phyloP scores from a whole-genome alignment of 371 early-diverging fungal genomes.

The Mucor plumbeus region DNA sequence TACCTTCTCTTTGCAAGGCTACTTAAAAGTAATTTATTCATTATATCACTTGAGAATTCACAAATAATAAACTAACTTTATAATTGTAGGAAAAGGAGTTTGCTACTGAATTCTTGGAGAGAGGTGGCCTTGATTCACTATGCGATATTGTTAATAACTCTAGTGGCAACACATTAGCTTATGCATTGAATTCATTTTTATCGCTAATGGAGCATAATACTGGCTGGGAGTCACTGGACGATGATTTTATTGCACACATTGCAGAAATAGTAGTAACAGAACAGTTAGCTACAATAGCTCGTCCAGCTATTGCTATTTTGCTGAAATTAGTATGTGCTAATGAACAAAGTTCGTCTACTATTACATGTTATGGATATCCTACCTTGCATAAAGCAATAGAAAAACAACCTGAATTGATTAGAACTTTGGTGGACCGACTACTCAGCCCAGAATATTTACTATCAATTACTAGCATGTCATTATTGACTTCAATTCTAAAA shows the following conservation, averaged over 20 bases:
- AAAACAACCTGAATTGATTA: constrained; percentile 57
- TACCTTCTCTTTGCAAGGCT: constrained; percentile 70
- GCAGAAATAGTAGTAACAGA: constrained; percentile 67
- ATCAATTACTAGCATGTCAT: constrained; percentile 67
- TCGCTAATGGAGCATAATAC: constrained; percentile 73
- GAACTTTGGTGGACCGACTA: constrained; percentile 65
- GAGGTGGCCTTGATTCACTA: constrained; percentile 66
- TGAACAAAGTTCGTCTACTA: constrained; percentile 7
- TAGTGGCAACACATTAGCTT: constrained; percentile 74
- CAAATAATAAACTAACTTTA: no score
- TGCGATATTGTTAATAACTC: constrained; percentile 64
- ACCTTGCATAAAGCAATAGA: constrained; percentile 58
- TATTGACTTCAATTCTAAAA: constrained; percentile 68
- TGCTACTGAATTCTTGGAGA: constrained; percentile 68
- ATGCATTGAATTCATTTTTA: constrained; percentile 71
- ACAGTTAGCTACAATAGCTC: constrained; percentile 72
- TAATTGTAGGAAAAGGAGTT: constrained; percentile 68
- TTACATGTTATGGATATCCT: constrained; percentile 28
- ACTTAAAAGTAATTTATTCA: constrained; percentile 54
- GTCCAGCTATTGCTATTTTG: constrained; percentile 75
- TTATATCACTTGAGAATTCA: no score
- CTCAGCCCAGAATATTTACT: constrained; percentile 68
- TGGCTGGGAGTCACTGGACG: constrained; percentile 64
- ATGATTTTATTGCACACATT: constrained; percentile 60
- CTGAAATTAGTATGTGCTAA: constrained; percentile 67